phyloP scores from a whole-genome alignment of 2,329 filamentous ascomycete species.

The Pseudogymnoascus sp. region DNA sequence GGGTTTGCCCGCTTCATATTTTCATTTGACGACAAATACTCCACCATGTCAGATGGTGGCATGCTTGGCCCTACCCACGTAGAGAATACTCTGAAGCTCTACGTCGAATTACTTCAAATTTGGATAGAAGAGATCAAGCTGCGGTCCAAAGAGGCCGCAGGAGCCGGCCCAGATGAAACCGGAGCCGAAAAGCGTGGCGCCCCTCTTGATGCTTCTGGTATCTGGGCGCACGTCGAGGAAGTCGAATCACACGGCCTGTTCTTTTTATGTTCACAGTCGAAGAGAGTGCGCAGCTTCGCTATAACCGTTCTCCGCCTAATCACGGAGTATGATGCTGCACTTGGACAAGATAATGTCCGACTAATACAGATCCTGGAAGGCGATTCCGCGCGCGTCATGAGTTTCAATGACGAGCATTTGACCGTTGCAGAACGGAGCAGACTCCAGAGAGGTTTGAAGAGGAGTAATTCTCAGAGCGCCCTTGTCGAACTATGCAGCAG shows the following conservation, averaged over 20 bases:
- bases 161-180: conserved; percentile 56
- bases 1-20: conserved; percentile 97
- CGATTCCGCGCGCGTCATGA: conserved; percentile 80
- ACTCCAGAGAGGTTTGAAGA: conserved; percentile 81
- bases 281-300: conserved; percentile 80
- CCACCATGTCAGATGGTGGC: conserved; percentile 95
- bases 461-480: conserved; percentile 74
- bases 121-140: conserved; percentile 96
- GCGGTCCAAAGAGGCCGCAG: conserved; percentile 67
- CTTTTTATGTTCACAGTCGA: conserved; percentile 93
- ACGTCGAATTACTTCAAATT: conserved; percentile 87
- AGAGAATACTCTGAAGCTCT: conserved; percentile 84
- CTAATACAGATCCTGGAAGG: conserved; percentile 90
- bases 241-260: conserved; percentile 95
- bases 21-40: conserved; percentile 94
- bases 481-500: conserved; percentile 92
- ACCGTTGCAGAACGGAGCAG: conserved; percentile 89
- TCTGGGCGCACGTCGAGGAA: conserved; percentile 91
- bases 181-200: conserved; percentile 63
- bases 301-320: conserved; percentile 89
- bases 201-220: conserved; percentile 76
- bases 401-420: conserved; percentile 84
- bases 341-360: conserved; percentile 66
- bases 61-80: conserved; percentile 93
- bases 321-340: conserved; percentile 83